Base-by-base conservation (phyloP, 345 rosid genomes). In the Lepidium sativum region DNA sequence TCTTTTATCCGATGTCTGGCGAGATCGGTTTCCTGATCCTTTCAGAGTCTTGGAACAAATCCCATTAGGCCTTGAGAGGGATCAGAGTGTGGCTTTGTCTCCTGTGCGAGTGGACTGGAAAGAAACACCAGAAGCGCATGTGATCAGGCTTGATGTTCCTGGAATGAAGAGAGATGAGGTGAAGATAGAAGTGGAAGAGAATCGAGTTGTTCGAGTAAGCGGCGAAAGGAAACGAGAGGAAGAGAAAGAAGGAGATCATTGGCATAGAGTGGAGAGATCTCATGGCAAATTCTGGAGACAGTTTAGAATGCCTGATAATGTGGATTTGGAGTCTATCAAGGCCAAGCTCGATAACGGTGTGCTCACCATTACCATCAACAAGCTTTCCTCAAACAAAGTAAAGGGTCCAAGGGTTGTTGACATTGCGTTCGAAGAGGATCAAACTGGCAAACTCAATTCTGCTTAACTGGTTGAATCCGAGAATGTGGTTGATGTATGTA, bases 271-370 rank as follows among this genome's bases (percentile, higher is more conserved):
- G 34, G 97, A 91, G 85, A 77, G 94, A 42, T 84, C 83, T 2
- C 71, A 76, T 47, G 96, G 96, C n/a, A 86, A 83, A 58, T 91
- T 91, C 78, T 88, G 85, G 91, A 85, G 96, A 70, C 92, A 78
- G 72, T 85, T 91, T 5, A 80, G 73, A 67, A 43, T 88, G 72
- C 98, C 95, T 2, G 90, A 83, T 8, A 83, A 91, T 37, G 96
- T 76, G 9, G 90, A 88, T 29, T 57, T 86, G 76, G 95, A 88
- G 34, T 65, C 80, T 9, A 70, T 83, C 6, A 69, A 75, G 50
- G 96, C 98, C 8, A 83, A 81, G 73, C 83, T 91, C 20, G 86
- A 88, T 51, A 73, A 80, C 9, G 95, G 95, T 39, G 95, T 88
- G 11, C 80, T 91, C 27, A 82, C 78, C n/a, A 33, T 91, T 75